Base-by-base conservation (phyloP, 176 grass and related monocot species). In the Raddia guianensis region DNA sequence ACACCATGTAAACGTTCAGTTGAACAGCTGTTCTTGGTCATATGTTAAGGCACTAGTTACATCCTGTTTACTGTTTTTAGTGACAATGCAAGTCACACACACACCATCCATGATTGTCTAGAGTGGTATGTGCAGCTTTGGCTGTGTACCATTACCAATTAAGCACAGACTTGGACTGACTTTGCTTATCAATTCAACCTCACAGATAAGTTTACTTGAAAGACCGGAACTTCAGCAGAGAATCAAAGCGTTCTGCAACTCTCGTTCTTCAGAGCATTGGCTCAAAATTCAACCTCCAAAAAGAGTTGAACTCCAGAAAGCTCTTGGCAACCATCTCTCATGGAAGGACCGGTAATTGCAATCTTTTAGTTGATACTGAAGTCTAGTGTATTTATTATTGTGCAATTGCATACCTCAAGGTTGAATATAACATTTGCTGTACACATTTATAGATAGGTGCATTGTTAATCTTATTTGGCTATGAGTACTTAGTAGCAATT, bases 261-360 rank as follows among this genome's bases (percentile, higher is more conserved):
- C 78, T 73, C 84, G 82, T 76, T 83, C 96, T 86, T 81, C 92
- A 56, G 96, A 98, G 76, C 96, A 95, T 86, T 98, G 96, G 96
- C 79, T 83, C 6, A 94, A 93, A 82, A 95, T 93, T 90, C 96
- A 95, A 82, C 90, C 84, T 83, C 92, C 96, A 62, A 98, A 98
- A 82, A 95, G 96, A 95, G 81, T 62, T 75, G 96, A 98, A 49
- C 96, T 98, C 78, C 92, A 93, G 89, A 94, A 98, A 88, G 96
- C 96, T 78, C 90, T 98, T 78, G 96, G 96, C 60, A 98, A 89
- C 83, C 96, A 98, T 95, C 96, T 98, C 53, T 98, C 96, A 46
- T 95, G 92, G 84, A 98, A 98, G 84, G 92, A 98, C 72, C 92
- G 92, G 96, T 95, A 93, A 88, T 82, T 81, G 55, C 66, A 85